Evolutionary conservation across 2,329 filamentous ascomycete species (phyloP), one percentile per base, ranked within the genome.

Genomic region (Pestalotiopsis sp.): DNA sequence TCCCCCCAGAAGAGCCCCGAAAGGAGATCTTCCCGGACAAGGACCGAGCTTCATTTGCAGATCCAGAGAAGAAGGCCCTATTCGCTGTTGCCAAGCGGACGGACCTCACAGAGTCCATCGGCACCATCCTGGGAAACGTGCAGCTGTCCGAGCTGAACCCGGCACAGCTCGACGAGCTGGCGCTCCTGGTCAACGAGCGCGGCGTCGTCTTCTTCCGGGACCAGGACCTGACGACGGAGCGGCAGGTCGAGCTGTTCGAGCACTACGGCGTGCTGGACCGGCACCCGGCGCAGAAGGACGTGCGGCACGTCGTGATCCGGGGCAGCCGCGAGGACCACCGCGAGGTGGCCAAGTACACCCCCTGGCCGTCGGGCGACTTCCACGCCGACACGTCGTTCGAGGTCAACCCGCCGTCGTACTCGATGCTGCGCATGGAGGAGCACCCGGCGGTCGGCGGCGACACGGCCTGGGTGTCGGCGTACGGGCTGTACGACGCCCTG

Each of bases 321-420:
- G 84, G 83, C 1, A 85, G 81, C 70, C 78, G 74, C 1, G 80
- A 83, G 31, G 82, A 86, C 70, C 81, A 84, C 71, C 82, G 84
- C 11, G 80, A 83, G 68, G 74, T 83, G 2, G 70, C 77, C 1
- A 82, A 79, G 31, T 85, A 85, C 72, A 86, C 84, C 1, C 83
- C 83, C 0, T 85, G 83, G 82, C 81, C 81, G 1, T 79, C 75
- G 9, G 80, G 77, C 4, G 84, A 85, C 61, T 86, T 82, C 69
- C 84, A 86, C 68, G 82, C 84, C 36, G 84, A 87, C 72, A 85
- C 83, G 1, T 84, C 81, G 0, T 86, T 85, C 70, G 84, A 86
- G 73, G 79, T 85, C 69, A 86, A 86, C 69, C 84, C 84, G 2
- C 84, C 84, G 0, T 83, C 80, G 1, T 86, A 86, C 70, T 85